These are phyloP conservation scores for Leucoagaricus sp. DNA, from an alignment of 1,284 basidiomycete species.

Conservation along the genomic window DNA sequence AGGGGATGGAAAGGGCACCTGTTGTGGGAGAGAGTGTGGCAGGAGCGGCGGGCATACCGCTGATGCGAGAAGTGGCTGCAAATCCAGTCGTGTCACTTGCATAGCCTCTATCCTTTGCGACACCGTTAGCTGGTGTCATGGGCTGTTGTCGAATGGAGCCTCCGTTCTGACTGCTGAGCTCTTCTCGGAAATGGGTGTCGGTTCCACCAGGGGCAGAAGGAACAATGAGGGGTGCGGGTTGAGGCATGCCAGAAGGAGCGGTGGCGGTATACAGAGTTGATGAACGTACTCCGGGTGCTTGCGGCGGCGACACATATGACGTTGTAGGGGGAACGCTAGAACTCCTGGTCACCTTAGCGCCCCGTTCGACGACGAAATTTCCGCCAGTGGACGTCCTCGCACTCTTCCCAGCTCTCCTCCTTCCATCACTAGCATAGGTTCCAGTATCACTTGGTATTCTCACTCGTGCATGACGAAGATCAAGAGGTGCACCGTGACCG, in stretches of 20 bases:
- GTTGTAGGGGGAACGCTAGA: background rate
- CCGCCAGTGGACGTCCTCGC: background rate
- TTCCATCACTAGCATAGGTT: background rate
- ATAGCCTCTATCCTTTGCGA: background rate
- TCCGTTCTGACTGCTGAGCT: constrained; percentile 2
- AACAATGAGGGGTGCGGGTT: too few species aligned
- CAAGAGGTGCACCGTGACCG: constrained; percentile 16
- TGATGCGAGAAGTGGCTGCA: background rate
- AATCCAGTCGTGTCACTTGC: background rate
- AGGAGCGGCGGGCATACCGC: background rate
- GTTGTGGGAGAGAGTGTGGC: background rate
- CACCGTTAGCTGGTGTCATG: background rate
- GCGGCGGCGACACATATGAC: background rate
- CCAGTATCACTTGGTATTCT: constrained; percentile 28
- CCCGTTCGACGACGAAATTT: constrained; percentile 8
- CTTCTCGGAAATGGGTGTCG: constrained; percentile 6
- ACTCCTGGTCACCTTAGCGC: constrained; percentile 3
- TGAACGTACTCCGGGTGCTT: too few species aligned
- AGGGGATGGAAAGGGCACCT: background rate
- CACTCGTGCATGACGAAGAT: constrained; percentile 14
- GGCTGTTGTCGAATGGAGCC: background rate
- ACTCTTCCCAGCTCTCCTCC: constrained; percentile 26
- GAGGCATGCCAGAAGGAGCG: background rate
- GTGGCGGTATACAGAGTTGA: too few species aligned
- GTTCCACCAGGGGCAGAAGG: background rate